Evolutionary conservation across 1,284 basidiomycete genomes (phyloP).

Genomic region (Leccinum subatratum): DNA sequence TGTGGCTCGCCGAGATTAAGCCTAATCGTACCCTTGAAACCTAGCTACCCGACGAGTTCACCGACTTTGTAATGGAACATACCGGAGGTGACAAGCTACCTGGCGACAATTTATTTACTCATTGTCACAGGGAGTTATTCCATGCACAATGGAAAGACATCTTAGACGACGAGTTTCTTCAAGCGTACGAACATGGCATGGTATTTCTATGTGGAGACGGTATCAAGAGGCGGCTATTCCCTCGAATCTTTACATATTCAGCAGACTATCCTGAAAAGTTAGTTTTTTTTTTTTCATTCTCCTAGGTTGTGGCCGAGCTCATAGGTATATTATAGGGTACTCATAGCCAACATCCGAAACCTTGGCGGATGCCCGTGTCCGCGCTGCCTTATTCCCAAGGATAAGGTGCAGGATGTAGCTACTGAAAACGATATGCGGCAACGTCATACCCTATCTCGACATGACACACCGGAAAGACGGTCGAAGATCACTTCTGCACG

Average conservation of each 20-base stretch:
- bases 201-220: not conserved
- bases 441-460: not conserved
- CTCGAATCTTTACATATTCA: not conserved
- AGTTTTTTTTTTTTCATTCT: not conserved
- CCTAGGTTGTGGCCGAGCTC: not conserved
- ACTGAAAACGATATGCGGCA: not conserved
- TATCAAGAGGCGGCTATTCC: not conserved
- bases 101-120: not conserved
- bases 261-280: not conserved
- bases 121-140: not conserved
- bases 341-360: not conserved
- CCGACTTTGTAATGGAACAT: not conserved
- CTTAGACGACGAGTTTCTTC: not conserved
- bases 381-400: not conserved
- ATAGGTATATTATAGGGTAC: not conserved
- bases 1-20: not conserved
- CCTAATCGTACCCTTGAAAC: not conserved
- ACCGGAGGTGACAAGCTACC: not conserved
- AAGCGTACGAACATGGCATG: not conserved
- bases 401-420: not conserved
- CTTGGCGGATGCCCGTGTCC: not conserved
- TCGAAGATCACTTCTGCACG: not conserved
- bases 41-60: not conserved
- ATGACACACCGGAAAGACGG: not conserved
- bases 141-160: not conserved